Base-by-base conservation (phyloP, 768 basidiomycete species). In the Auricularia cornea region DNA sequence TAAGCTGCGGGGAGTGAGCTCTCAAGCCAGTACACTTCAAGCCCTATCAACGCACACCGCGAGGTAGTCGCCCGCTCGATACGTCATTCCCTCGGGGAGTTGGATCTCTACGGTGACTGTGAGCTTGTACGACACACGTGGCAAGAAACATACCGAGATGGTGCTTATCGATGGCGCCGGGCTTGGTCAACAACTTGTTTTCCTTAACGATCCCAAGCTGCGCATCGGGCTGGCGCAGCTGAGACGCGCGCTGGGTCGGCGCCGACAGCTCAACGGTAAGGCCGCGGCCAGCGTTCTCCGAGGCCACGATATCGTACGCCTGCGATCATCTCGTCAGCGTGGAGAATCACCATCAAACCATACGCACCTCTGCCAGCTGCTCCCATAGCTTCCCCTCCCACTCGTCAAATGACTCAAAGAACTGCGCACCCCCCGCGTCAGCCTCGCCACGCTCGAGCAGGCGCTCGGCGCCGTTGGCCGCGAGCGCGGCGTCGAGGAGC, bases 321-420 rank as follows among this genome's bases (percentile, higher is more conserved):
- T 65, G 26, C 10, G 32, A 48, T 12, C 12, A 48, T 20, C n/a
- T n/a, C n/a, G n/a, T n/a, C n/a, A 40, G 8, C 8, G 18, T 48
- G 11, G 11, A 48, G 44, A 14, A 16, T n/a, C n/a, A 48, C 20
- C 12, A 6, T 20, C 44, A 14, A 6, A 8, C 12, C 6, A 12
- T 14, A 59, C 64, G 28, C 8, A 65, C 64, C 61, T 56, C 38
- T 5, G 26, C 30, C 11, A 66, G 52, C 3, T 18, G 56, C 8
- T 12, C 16, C 68, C 68, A 69, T 3, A 68, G 48, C n/a, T 41
- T 60, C 20, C 61, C 65, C 33, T 64, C 63, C 68, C 68, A 69
- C 10, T 63, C 60, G 40, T 69, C 68, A 56, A 69, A 69, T 11
- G 65, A 33, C 40, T 62, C 67, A 40, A 69, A 69, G 60, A 69